These are phyloP conservation scores for Vachellia collinsii DNA, from an alignment of 306 rosid species.

Conservation along the genomic window DNA sequence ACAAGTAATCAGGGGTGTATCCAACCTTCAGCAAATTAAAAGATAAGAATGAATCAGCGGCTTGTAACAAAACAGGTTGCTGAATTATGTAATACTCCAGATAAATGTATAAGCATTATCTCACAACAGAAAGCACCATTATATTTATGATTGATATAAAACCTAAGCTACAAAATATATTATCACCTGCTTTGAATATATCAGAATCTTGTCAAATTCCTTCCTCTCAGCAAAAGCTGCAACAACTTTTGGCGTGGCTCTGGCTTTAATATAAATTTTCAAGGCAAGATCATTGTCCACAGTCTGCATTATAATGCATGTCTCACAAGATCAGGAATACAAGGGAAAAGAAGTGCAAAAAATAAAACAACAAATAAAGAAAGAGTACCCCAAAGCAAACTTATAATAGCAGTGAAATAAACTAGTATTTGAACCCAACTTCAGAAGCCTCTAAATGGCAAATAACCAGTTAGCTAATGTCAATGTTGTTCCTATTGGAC, in stretches of 20 bases:
- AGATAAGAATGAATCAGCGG: constrained; percentile 24
- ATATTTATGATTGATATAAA: constrained; percentile 5
- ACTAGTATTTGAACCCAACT: not conserved
- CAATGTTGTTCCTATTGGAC: not conserved
- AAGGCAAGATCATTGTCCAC: constrained; percentile 92
- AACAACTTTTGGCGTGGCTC: constrained; percentile 96
- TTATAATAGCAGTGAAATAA: not conserved
- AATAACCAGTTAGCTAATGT: not conserved
- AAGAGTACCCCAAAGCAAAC: constrained; percentile 8
- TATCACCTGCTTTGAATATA: constrained; percentile 88
- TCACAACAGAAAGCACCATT: not conserved
- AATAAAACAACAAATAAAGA: constrained; percentile 9
- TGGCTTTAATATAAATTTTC: constrained; percentile 94
- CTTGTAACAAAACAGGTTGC: constrained; percentile 5
- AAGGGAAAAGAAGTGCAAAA: constrained; percentile 6
- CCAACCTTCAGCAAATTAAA: constrained; percentile 68
- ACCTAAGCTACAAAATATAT: constrained; percentile 1
- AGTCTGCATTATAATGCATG: constrained; percentile 53
- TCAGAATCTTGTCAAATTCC: constrained; percentile 92
- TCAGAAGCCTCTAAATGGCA: not conserved
- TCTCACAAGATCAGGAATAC: constrained; percentile 27
- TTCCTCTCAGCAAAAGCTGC: constrained; percentile 98
- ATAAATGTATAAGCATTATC: not conserved
- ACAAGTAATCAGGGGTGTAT: constrained; percentile 90
- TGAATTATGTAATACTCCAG: constrained; percentile 9